Base-by-base conservation (phyloP, 441 rosid species). In the Aquilaria agallochum region DNA sequence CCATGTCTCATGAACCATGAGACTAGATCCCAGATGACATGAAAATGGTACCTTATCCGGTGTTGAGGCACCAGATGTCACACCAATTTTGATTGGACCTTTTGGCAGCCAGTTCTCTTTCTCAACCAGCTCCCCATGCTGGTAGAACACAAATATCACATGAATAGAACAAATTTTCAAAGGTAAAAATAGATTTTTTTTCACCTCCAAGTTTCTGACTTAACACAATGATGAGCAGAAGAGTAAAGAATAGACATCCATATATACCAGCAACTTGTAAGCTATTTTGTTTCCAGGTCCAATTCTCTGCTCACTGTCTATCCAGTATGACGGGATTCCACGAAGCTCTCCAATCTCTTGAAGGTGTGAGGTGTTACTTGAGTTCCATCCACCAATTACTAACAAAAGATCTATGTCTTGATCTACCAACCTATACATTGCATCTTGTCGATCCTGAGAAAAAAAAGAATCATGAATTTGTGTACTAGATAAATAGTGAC, bases 41-140 rank as follows among this genome's bases (percentile, higher is more conserved):
- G 9, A 7, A 40, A 47, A 53, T 67, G 2, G 11, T 75, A 88
- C 97, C 96, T 92, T 92, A 63, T 92, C 97, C 1, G 97, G 94
- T 8, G 97, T 92, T n/a, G 97, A 92, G 64, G 97, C 97, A 62
- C 97, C 96, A 10, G 96, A 89, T 56, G 97, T 92, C 51, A 92
- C 76, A 10, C 92, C 97, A 10, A 91, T 84, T 31, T 90, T 87
- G 44, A 92, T 72, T 4, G 90, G 92, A 40, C 97, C 97, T 74
- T 80, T 73, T 4, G 97, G 97, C 10, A 92, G 85, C 82, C 83
- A 92, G 56, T 89, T 81, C 57, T 92, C 91, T 74, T 85, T 92
- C 87, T 85, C 96, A 3, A 87, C 88, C 70, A 89, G 72, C 72
- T 92, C 97, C 14, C 96, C 97, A 33, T 92, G 95, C 97, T 91